These are phyloP conservation scores for Trichophyton verrucosum DNA, from an alignment of 2,329 filamentous ascomycete species.

Conservation along the genomic window DNA sequence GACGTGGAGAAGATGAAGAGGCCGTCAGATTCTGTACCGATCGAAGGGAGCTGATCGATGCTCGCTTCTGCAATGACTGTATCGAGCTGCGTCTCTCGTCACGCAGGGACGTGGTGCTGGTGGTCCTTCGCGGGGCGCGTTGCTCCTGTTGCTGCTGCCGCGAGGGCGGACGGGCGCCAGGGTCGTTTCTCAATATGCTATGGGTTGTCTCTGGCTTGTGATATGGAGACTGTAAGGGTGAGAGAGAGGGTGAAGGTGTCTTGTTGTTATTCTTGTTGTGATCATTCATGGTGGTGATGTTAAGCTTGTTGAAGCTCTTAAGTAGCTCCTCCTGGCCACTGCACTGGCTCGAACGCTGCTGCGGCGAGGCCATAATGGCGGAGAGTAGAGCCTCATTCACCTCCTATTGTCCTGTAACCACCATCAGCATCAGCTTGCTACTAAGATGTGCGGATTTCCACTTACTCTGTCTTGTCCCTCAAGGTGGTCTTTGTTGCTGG, in stretches of 20 bases:
- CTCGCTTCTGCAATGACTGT: conserved; percentile 27
- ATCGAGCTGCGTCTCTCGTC: conserved; percentile 26
- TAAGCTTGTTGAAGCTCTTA: conserved; percentile 8
- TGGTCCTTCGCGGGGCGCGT: conserved; percentile 19
- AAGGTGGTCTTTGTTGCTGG: background rate
- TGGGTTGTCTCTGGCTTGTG: background rate
- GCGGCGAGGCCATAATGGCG: background rate
- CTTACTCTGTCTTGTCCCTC: background rate
- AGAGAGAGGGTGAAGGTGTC: background rate
- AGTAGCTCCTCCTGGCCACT: conserved; percentile 7
- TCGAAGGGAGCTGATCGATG: conserved; percentile 28
- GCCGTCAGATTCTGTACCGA: conserved; percentile 21
- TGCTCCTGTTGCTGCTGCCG: conserved; percentile 9
- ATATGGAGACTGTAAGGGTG: conserved; percentile 6
- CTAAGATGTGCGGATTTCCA: background rate
- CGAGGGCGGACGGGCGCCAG: background rate
- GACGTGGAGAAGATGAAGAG: conserved; percentile 18
- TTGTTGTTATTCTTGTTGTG: no score
- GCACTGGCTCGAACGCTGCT: conserved; percentile 5
- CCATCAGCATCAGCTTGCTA: background rate
- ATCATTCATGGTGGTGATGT: background rate
- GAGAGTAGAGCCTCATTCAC: background rate
- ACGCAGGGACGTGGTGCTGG: conserved; percentile 26
- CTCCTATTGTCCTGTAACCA: background rate
- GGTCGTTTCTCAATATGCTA: conserved; percentile 5